Evolutionary conservation across 192 early-diverging fungal genomes (phyloP).

Genomic region (Glomus cerebriforme): DNA sequence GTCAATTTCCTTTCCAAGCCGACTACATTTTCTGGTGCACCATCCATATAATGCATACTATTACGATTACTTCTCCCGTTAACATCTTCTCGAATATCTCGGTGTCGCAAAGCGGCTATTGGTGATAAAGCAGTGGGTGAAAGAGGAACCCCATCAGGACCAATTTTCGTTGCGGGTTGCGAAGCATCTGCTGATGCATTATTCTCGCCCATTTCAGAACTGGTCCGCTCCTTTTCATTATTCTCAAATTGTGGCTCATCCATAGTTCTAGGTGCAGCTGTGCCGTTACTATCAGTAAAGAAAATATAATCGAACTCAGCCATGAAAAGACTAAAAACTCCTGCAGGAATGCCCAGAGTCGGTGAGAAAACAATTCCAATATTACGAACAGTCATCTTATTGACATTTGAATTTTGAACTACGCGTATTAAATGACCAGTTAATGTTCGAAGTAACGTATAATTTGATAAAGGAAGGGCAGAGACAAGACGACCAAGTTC

Average conservation of each 20-base stretch:
- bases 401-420: slow-evolving; percentile 78
- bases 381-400: slow-evolving; percentile 96
- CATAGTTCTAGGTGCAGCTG: slow-evolving; percentile 32
- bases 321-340: slow-evolving; percentile 92
- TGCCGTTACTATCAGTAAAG: slow-evolving; percentile 68
- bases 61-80: slow-evolving; percentile 48
- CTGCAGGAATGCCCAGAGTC: slow-evolving; percentile 89
- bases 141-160: not conserved
- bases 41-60: slow-evolving; percentile 49
- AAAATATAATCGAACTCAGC: slow-evolving; percentile 88
- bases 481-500: slow-evolving; percentile 82
- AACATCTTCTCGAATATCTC: slow-evolving; percentile 30
- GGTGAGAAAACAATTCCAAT: slow-evolving; percentile 96
- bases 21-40: slow-evolving; percentile 45
- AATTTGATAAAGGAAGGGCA: slow-evolving; percentile 83
- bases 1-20: slow-evolving; percentile 43
- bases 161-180: not conserved
- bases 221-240: not conserved
- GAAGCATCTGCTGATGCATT: not conserved
- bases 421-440: slow-evolving; percentile 90
- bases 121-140: slow-evolving; percentile 12
- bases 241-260: not conserved
- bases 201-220: not conserved
- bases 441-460: slow-evolving; percentile 82
- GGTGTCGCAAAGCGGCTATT: not conserved